phyloP scores from a whole-genome alignment of 2,329 filamentous ascomycete species.

The Ceratocystis albifundus region DNA sequence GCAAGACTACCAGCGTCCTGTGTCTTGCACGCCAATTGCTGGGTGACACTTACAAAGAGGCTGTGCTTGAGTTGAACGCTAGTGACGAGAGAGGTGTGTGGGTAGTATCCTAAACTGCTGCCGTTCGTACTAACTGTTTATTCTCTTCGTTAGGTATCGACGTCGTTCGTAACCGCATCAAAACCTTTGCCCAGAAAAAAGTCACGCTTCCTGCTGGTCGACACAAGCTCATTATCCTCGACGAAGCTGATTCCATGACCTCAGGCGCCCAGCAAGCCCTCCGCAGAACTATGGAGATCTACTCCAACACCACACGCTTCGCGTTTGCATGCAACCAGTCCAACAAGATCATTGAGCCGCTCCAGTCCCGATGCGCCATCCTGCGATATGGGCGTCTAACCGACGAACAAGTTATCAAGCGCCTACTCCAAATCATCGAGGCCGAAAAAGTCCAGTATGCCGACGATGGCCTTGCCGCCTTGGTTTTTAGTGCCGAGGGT shows the following conservation, averaged over 20 bases:
- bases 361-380: conserved; percentile 93
- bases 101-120: not conserved
- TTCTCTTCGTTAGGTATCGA: conserved; percentile 58
- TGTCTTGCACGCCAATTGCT: conserved; percentile 86
- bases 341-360: conserved; percentile 98
- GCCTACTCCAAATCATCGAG: conserved; percentile 82
- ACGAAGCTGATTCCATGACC: conserved; percentile 98
- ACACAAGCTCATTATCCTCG: conserved; percentile 93
- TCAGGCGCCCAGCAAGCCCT: conserved; percentile 91
- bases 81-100: conserved; percentile 73
- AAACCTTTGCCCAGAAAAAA: conserved; percentile 97
- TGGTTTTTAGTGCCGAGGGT: conserved; percentile 93
- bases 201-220: conserved; percentile 82
- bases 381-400: conserved; percentile 86
- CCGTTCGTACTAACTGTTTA: not conserved
- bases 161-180: conserved; percentile 93
- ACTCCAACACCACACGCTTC: conserved; percentile 89
- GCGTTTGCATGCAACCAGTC: conserved; percentile 98
- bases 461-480: conserved; percentile 86
- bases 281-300: conserved; percentile 95
- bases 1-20: conserved; percentile 91
- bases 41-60: conserved; percentile 92
- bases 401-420: conserved; percentile 82
- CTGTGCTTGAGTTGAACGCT: conserved; percentile 89
- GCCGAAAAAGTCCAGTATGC: conserved; percentile 83